Percentiles rank a stretch among this genome's conserved stretches.
Evolutionary conservation across 140 eudicot species (phyloP).

Genomic region (Bidens hawaiensis): DNA sequence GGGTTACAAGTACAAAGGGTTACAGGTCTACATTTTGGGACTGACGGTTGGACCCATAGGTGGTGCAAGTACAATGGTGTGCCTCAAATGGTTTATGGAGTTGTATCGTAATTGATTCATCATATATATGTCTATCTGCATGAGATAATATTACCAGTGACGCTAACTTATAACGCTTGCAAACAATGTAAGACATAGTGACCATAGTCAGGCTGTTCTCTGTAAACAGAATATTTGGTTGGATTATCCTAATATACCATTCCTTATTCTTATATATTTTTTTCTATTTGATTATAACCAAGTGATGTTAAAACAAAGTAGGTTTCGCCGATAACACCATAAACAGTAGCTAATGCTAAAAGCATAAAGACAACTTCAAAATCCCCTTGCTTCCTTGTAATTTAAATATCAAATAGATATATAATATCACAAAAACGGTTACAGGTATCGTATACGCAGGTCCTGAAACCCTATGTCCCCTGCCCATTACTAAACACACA

Average conservation of each 20-base stretch:
- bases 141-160: slow-evolving; percentile 5
- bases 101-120: no score
- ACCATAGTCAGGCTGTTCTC: neutral
- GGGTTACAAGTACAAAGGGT: no score
- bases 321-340: neutral
- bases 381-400: no score
- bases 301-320: neutral
- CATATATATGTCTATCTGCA: neutral
- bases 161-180: slow-evolving; percentile 12
- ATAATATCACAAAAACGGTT: no score
- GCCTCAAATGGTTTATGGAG: slow-evolving; percentile 3
- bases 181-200: neutral
- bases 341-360: no score
- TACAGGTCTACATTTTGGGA: no score
- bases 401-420: no score
- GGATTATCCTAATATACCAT: neutral
- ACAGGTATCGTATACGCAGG: no score
- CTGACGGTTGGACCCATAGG: no score
- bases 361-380: no score
- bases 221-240: neutral
- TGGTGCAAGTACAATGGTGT: slow-evolving; percentile 14
- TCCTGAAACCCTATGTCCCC: no score
- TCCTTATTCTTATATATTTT: neutral
- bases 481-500: no score
- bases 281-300: neutral